These are phyloP conservation scores for Colletotrichum sp. DNA, from an alignment of 2,329 filamentous ascomycete species.

Conservation along the genomic window DNA sequence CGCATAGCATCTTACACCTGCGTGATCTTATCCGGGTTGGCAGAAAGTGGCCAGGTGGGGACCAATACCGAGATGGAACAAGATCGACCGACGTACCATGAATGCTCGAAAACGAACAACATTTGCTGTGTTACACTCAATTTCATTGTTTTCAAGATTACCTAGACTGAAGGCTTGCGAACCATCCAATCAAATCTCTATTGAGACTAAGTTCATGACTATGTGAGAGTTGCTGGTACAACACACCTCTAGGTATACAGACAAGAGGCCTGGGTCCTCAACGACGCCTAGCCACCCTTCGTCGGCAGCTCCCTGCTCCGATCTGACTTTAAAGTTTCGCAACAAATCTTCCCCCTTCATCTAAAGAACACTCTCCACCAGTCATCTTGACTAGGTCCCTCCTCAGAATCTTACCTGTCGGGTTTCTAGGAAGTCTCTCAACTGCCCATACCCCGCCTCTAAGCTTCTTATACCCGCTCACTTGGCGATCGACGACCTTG, in stretches of 20 bases:
- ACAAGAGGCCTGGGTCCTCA: background rate
- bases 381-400: slow-evolving; percentile 35
- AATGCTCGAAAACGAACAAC: accelerated
- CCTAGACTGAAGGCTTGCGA: background rate
- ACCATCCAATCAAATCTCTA: background rate
- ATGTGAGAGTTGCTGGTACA: background rate
- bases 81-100: background rate
- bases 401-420: slow-evolving; percentile 41
- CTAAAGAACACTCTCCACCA: slow-evolving; percentile 33
- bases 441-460: slow-evolving; percentile 40
- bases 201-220: background rate
- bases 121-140: background rate
- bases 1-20: background rate
- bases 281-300: background rate
- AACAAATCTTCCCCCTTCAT: background rate
- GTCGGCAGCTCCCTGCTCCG: background rate
- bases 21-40: background rate
- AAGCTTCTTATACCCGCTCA: slow-evolving; percentile 47
- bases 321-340: slow-evolving; percentile 2
- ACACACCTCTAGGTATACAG: background rate
- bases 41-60: no score
- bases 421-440: slow-evolving; percentile 35
- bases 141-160: background rate
- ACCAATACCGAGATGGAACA: no score
- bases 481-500: slow-evolving; percentile 33